These are phyloP conservation scores for Leucoagaricus sp. DNA, from an alignment of 1,284 basidiomycete species.

Conservation along the genomic window DNA sequence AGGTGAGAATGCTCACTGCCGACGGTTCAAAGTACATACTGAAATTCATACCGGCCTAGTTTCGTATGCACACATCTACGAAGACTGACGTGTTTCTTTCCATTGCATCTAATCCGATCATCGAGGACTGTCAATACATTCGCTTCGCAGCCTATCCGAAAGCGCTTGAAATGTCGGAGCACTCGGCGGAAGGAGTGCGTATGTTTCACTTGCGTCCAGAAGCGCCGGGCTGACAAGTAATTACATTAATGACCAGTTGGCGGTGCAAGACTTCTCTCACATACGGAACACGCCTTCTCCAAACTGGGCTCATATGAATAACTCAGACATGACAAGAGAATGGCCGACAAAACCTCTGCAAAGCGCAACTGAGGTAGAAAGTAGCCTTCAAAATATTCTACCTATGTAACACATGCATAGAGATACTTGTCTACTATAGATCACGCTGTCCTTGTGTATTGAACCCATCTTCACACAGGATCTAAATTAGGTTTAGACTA, in stretches of 20 bases:
- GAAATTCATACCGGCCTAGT: no score
- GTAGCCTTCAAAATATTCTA: constrained; percentile 1
- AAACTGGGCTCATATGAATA: constrained; percentile 44
- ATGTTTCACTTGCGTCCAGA: constrained; percentile 6
- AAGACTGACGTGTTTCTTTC: constrained; percentile 62
- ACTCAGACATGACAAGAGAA: neutral
- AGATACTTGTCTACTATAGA: no score
- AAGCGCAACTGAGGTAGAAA: constrained; percentile 9
- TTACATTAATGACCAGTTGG: constrained; percentile 35
- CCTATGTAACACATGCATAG: no score
- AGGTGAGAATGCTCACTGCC: constrained; percentile 46
- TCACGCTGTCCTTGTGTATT: no score
- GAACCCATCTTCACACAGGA: no score
- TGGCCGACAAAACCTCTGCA: constrained; percentile 19
- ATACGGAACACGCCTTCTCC: constrained; percentile 73
- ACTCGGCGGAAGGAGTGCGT: constrained; percentile 13
- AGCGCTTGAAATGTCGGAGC: constrained; percentile 11
- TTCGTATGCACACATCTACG: constrained; percentile 76
- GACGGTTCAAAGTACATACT: no score
- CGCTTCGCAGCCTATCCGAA: constrained; percentile 62
- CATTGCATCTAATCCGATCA: constrained; percentile 70
- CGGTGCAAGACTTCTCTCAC: constrained; percentile 81
- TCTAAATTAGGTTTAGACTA: no score
- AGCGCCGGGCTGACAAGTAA: neutral
- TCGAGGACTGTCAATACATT: constrained; percentile 67